Conservation (phyloP, 768 basidiomycete species). For the Scleroderma bovista region DNA sequence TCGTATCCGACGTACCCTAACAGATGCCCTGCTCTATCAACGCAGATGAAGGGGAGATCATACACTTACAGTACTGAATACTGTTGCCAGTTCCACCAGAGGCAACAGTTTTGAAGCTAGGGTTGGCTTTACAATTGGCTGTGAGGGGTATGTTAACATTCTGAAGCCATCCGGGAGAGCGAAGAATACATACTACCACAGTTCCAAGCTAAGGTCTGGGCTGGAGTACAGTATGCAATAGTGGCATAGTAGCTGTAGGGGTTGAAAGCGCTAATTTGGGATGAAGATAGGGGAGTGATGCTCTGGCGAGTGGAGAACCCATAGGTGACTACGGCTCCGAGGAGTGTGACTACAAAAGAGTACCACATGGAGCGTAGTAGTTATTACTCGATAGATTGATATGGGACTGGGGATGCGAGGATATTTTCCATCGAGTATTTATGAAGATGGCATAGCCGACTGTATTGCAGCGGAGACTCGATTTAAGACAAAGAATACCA, state of each 20-base stretch:
- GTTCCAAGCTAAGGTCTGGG: slow-evolving; percentile 36
- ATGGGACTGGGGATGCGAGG: too few species aligned
- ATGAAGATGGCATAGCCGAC: too few species aligned
- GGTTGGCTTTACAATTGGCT: slow-evolving; percentile 44
- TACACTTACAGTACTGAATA: slow-evolving; percentile 40
- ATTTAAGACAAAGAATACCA: too few species aligned
- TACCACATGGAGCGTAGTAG: too few species aligned
- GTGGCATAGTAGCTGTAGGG: slow-evolving; percentile 44
- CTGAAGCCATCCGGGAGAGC: neutral
- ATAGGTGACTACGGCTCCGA: neutral
- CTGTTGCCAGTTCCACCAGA: slow-evolving; percentile 39
- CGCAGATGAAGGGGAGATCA: neutral
- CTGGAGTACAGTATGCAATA: slow-evolving; percentile 39
- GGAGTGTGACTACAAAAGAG: neutral
- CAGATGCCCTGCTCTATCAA: neutral
- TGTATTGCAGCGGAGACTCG: too few species aligned
- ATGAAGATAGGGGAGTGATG: slow-evolving; percentile 30
- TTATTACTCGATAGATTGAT: too few species aligned
- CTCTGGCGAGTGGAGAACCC: slow-evolving; percentile 8
- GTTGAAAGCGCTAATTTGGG: slow-evolving; percentile 36
- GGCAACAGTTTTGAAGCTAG: slow-evolving; percentile 38
- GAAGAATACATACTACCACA: slow-evolving; percentile 38
- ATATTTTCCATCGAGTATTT: too few species aligned
- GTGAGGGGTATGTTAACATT: neutral
- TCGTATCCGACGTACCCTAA: slow-evolving; percentile 29